Conservation (phyloP, 352 stramenopile species). For the Phytophthora syringae region DNA sequence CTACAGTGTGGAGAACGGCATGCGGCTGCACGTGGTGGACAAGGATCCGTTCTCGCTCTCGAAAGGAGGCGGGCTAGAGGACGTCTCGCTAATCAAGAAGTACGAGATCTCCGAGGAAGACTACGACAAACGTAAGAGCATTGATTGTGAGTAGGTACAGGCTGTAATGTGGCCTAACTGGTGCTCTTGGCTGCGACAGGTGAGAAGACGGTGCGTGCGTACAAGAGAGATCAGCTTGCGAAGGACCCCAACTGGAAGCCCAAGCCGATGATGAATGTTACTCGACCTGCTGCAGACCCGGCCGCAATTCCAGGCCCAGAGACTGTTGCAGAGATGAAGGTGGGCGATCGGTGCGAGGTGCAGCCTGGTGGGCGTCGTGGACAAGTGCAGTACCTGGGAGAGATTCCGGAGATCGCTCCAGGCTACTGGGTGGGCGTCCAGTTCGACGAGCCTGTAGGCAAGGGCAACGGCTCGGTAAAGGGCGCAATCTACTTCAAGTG, state of each 20-base stretch:
- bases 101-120: conserved; percentile 98
- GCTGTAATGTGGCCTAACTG: neutral
- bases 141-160: neutral
- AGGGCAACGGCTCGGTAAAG: conserved; percentile 93
- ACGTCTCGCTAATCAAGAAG: conserved; percentile 97
- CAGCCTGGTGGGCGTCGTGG: conserved; percentile 94
- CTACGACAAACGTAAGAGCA: conserved; percentile 94
- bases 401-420: conserved; percentile 88
- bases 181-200: conserved; percentile 40
- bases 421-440: conserved; percentile 96
- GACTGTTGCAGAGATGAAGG: conserved; percentile 82
- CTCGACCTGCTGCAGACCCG: conserved; percentile 40
- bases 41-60: conserved; percentile 97
- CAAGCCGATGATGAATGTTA: conserved; percentile 72
- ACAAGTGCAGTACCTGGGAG: conserved; percentile 92
- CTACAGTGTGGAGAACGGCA: conserved; percentile 91
- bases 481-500: conserved; percentile 94
- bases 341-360: conserved; percentile 98
- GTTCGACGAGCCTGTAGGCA: conserved; percentile 97
- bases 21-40: conserved; percentile 96
- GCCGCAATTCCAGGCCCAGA: conserved; percentile 62
- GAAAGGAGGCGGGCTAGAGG: conserved; percentile 94
- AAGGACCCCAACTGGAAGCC: conserved; percentile 97
- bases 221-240: conserved; percentile 95
- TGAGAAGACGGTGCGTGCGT: conserved; percentile 97